Evolutionary conservation across 257 asterid species (phyloP), one percentile per base, ranked within the genome.

Genomic region (Apocynum venetum): DNA sequence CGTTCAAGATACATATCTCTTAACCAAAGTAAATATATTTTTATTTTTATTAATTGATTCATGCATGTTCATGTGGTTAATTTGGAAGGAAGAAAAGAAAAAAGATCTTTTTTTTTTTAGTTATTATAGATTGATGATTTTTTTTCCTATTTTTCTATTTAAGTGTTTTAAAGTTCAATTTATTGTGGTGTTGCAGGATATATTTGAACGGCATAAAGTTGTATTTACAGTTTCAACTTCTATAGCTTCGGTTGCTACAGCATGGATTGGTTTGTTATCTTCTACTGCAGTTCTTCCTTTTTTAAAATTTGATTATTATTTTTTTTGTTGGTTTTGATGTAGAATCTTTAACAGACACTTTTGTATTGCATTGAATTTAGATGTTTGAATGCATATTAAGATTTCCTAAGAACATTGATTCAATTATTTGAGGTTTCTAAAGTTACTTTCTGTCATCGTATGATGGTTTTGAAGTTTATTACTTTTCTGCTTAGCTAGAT

Each of bases 171-270:
- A 17, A 56, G 76, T 48, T 77, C 74, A 69, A 60, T 49, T 61
- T 80, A 59, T 77, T 80, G 77, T 84, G 44, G 17, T 49, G 20
- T 61, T 63, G 67, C 78, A 94, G 97, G 98, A 91, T 63, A 85
- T 86, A 77, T 92, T 94, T 81, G 98, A 94, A 89, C 87, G 91
- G 89, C 97, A 94, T 84, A 92, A 77, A 68, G 93, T 94, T 84
- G 97, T 92, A 72, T 90, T 94, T 74, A 92, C 98, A 6, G 55
- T 94, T 79, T 81, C 91, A 53, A 92, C 98, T 59, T 94, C 98
- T 43, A 85, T 92, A 80, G 98, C 97, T 55, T 92, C 98, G 12
- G 89, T 91, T 76, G 86, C 89, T 72, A 92, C 97, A 57, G 98
- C 97, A 69, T 91, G 93, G 92, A 87, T 89, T 55, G 98, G 98